Percentiles rank a stretch among this genome's conserved stretches.
Evolutionary conservation across 2,329 filamentous ascomycete genomes (phyloP).

Genomic region (Colletotrichum trifolii): DNA sequence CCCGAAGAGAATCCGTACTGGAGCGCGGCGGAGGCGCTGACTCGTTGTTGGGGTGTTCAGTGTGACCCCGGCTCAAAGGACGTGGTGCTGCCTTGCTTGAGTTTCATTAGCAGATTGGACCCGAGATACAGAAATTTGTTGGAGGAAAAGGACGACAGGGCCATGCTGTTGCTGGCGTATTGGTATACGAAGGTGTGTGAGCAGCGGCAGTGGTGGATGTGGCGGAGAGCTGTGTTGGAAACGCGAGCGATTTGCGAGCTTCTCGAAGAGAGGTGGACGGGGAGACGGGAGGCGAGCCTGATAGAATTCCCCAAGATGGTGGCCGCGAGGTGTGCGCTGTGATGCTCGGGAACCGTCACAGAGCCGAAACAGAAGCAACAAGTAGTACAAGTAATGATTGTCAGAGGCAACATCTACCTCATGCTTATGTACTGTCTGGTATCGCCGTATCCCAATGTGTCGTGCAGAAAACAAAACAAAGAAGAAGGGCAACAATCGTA

Average conservation of each 20-base stretch:
- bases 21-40: conserved; percentile 40
- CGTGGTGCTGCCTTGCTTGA: conserved; percentile 54
- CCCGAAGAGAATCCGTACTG: conserved; percentile 47
- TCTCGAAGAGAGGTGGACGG: conserved; percentile 39
- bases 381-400: neutral
- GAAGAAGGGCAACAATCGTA: neutral
- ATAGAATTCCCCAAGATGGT: conserved; percentile 11
- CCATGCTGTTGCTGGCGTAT: conserved; percentile 65
- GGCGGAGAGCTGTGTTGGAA: conserved; percentile 57
- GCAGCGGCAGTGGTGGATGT: conserved; percentile 59
- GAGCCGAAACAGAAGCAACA: neutral
- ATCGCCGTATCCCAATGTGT: conserved; percentile 21
- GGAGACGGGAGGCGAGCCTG: neutral
- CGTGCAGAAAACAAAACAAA: neutral
- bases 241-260: conserved; percentile 61
- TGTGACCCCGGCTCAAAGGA: neutral
- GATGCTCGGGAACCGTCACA: neutral
- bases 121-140: conserved; percentile 57
- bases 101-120: conserved; percentile 58
- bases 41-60: neutral
- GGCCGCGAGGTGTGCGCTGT: conserved; percentile 2
- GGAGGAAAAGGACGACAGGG: conserved; percentile 60
- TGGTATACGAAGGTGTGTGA: conserved; percentile 64
- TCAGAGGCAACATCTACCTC: neutral
- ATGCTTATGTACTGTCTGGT: conserved; percentile 13